These are phyloP conservation scores for Metarhizium humberi DNA, from an alignment of 2,329 filamentous ascomycete species.

Conservation along the genomic window DNA sequence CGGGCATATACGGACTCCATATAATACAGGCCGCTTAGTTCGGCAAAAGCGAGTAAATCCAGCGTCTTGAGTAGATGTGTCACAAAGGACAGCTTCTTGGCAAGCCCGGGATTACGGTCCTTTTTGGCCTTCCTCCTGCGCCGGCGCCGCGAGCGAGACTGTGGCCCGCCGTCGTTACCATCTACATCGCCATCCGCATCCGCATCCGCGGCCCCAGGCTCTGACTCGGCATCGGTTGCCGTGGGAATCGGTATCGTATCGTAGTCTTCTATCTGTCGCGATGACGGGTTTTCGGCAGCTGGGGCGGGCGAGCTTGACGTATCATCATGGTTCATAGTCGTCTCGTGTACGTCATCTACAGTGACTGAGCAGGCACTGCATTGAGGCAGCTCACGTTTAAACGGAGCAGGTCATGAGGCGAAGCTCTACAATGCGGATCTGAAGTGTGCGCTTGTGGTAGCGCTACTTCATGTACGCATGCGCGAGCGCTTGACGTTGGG, in stretches of 20 bases:
- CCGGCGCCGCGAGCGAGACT: constrained; percentile 20
- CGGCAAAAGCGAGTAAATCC: constrained; percentile 54
- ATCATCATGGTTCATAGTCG: constrained; percentile 44
- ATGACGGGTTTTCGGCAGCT: constrained; percentile 13
- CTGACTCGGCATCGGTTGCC: not conserved
- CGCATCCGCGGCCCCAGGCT: not conserved
- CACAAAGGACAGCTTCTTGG: constrained; percentile 52
- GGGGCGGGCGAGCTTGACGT: constrained; percentile 30
- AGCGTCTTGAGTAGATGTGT: constrained; percentile 50
- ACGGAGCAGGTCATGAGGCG: constrained; percentile 14
- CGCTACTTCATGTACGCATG: too few relatives aligned
- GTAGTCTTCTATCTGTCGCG: constrained; percentile 1
- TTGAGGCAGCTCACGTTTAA: constrained; percentile 17
- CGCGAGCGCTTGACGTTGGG: not conserved
- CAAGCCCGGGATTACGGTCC: constrained; percentile 32
- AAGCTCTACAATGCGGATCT: not conserved
- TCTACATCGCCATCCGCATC: not conserved
- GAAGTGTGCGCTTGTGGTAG: not conserved
- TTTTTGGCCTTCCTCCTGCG: constrained; percentile 27
- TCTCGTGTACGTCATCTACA: constrained; percentile 22
- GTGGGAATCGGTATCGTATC: not conserved
- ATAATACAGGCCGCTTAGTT: constrained; percentile 58
- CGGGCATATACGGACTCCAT: constrained; percentile 47
- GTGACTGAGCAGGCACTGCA: constrained; percentile 19
- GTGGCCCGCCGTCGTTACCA: constrained; percentile 9